Base-by-base conservation (phyloP, 2,329 filamentous ascomycete species). In the Epichloe brachyelytri region DNA sequence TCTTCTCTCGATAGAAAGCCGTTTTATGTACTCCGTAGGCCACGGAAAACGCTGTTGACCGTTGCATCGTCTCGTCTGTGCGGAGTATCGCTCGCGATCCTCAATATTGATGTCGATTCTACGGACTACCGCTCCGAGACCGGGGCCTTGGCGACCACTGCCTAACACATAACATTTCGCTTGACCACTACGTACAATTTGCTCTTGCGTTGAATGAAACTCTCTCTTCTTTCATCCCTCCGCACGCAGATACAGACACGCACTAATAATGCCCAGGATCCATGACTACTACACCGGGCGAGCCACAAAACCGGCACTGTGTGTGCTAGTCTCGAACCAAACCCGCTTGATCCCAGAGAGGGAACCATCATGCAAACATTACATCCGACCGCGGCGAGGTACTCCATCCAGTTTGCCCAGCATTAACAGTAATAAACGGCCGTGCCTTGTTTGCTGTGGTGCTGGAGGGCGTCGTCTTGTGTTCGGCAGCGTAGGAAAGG, bases 351-450 rank as follows among this genome's bases (percentile, higher is more conserved):
- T 48, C 46, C 46, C 46, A 45, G 46, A 38, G 22, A 19, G 34
- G 33, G 46, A 44, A 51, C 4, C 46, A 46, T 39, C 36, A n/a
- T 20, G 41, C 46, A 51, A 45, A 44, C 46, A 51, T n/a, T 34
- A 40, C 41, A 48, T 48, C 41, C 50, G 40, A 45, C 46, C 10
- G 33, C 46, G 38, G 46, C 46, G 41, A 46, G 15, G 40, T 47
- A 15, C 26, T 38, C 39, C 44, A 43, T 38, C 39, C 44, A 43
- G 33, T 17, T 30, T 33, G 37, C 49, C 38, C 20, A 44, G 34
- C 41, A 14, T 37, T 43, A 10, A 10, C 22, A 22, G 4, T 6
- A 26, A 26, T 26, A 14, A 44, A 37, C n/a, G 15, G 19, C 17
- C 19, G 10, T 22, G 39, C 12, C 8, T 44, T 49, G 48, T 44